These are phyloP conservation scores for Leishmania tropica DNA, from an alignment of 208 protist genomes.

Conservation along the genomic window DNA sequence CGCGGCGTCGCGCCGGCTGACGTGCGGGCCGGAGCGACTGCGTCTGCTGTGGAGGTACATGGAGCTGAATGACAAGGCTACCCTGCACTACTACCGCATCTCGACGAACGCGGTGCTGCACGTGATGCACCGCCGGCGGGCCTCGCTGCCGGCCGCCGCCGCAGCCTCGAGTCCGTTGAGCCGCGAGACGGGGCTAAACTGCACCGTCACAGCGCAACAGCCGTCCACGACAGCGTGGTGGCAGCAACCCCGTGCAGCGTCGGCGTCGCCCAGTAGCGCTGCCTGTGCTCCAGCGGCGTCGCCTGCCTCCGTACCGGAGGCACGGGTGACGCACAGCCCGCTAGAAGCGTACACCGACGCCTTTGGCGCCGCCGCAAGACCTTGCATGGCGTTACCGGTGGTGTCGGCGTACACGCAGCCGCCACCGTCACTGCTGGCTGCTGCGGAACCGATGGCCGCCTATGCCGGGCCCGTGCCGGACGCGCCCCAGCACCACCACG, in stretches of 20 bases:
- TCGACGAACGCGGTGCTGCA: conserved; percentile 74
- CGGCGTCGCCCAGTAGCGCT: background rate
- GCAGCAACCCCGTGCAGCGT: conserved; percentile 9
- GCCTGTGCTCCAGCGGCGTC: background rate
- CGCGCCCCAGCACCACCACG: conserved; percentile 7
- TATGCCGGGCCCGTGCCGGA: background rate
- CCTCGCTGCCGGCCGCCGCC: conserved; percentile 1
- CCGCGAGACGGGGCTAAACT: background rate
- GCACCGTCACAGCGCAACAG: background rate
- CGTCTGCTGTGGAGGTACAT: conserved; percentile 87
- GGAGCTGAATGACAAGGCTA: conserved; percentile 85
- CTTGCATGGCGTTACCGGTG: background rate
- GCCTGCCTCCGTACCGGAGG: background rate
- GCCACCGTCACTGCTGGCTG: conserved; percentile 9
- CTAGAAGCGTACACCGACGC: conserved; percentile 12
- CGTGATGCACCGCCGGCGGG: conserved; percentile 35
- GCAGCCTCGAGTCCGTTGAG: background rate
- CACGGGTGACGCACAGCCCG: background rate
- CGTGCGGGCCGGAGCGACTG: conserved; percentile 55
- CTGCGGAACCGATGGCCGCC: background rate
- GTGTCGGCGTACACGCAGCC: conserved; percentile 4
- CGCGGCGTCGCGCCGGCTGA: conserved; percentile 8
- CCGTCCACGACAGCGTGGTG: conserved; percentile 23
- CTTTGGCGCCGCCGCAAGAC: conserved; percentile 1
- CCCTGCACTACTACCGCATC: conserved; percentile 83